phyloP scores from a whole-genome alignment of 371 early-diverging fungal species.

The Chytridium lagenaria region DNA sequence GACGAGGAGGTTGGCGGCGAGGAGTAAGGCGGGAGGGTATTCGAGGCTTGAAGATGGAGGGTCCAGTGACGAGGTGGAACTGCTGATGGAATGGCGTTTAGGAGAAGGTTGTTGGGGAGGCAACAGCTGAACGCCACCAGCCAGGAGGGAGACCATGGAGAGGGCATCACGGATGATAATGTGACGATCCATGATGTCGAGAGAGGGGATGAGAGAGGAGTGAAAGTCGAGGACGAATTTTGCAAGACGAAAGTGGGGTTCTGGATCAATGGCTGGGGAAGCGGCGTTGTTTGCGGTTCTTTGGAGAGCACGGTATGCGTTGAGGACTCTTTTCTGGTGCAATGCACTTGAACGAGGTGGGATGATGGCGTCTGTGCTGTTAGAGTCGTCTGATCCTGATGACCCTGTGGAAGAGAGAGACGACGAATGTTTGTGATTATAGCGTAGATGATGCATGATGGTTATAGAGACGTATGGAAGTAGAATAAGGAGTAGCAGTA shows the following conservation, averaged over 20 bases:
- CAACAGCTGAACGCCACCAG: not conserved
- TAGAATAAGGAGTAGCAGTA: too few relatives aligned
- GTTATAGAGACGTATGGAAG: too few relatives aligned
- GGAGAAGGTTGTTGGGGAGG: not conserved
- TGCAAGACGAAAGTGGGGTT: conserved; percentile 11
- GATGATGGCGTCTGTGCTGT: too few relatives aligned
- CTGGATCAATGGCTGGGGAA: not conserved
- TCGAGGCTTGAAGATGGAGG: not conserved
- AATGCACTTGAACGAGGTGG: too few relatives aligned
- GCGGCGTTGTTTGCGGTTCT: not conserved
- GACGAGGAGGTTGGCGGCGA: conserved; percentile 17
- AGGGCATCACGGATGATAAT: conserved; percentile 6
- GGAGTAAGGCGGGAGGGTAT: conserved; percentile 11
- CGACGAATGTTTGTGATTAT: too few relatives aligned
- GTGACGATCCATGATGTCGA: too few relatives aligned
- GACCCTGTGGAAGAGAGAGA: too few relatives aligned
- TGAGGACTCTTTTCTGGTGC: too few relatives aligned
- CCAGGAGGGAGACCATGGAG: not conserved
- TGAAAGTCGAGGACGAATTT: conserved; percentile 6
- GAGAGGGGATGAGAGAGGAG: not conserved
- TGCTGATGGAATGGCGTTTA: too few relatives aligned
- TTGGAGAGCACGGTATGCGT: not conserved
- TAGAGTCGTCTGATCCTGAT: too few relatives aligned
- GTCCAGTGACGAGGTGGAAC: too few relatives aligned
- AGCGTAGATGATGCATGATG: too few relatives aligned